Percentiles rank a stretch among this genome's conserved stretches.
These are phyloP conservation scores for Pythium monospermum DNA, from an alignment of 352 stramenopile genomes.

Conservation along the genomic window DNA sequence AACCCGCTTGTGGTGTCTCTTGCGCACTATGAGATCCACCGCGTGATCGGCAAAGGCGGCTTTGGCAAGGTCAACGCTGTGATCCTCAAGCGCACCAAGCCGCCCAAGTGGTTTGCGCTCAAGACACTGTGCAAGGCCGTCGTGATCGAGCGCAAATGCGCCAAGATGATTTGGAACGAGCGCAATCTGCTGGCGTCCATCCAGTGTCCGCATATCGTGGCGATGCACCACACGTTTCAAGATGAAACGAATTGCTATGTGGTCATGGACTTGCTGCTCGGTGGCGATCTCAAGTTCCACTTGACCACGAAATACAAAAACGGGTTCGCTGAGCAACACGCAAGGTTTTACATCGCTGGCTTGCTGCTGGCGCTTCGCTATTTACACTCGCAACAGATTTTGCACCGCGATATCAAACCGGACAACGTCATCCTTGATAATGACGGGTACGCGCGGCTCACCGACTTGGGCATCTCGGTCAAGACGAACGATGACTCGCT, in stretches of 20 bases:
- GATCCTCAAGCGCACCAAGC: slow-evolving; percentile 49
- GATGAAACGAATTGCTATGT: slow-evolving; percentile 67
- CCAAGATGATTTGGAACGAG: slow-evolving; percentile 78
- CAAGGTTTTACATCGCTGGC: slow-evolving; percentile 58
- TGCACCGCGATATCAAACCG: slow-evolving; percentile 82
- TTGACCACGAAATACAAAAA: slow-evolving; percentile 35
- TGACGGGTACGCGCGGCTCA: slow-evolving; percentile 64
- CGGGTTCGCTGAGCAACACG: slow-evolving; percentile 51
- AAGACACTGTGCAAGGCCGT: slow-evolving; percentile 65
- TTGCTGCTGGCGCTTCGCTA: slow-evolving; percentile 60
- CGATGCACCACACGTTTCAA: slow-evolving; percentile 70
- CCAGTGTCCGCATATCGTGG: slow-evolving; percentile 43
- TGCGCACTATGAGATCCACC: slow-evolving; percentile 59
- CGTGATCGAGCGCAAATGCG: slow-evolving; percentile 52
- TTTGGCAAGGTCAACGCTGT: slow-evolving; percentile 78
- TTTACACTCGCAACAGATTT: slow-evolving; percentile 53
- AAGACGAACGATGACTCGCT: slow-evolving; percentile 36
- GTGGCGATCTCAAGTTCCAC: slow-evolving; percentile 71
- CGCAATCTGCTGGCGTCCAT: slow-evolving; percentile 53
- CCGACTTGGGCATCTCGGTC: slow-evolving; percentile 72
- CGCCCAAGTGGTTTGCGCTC: slow-evolving; percentile 57
- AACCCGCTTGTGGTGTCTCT: slow-evolving; percentile 48
- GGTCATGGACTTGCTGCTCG: slow-evolving; percentile 70
- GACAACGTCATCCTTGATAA: slow-evolving; percentile 85
- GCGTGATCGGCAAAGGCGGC: slow-evolving; percentile 55